These are phyloP conservation scores for Penium margaritaceum DNA, from an alignment of 139 green algal genomes.

Conservation along the genomic window DNA sequence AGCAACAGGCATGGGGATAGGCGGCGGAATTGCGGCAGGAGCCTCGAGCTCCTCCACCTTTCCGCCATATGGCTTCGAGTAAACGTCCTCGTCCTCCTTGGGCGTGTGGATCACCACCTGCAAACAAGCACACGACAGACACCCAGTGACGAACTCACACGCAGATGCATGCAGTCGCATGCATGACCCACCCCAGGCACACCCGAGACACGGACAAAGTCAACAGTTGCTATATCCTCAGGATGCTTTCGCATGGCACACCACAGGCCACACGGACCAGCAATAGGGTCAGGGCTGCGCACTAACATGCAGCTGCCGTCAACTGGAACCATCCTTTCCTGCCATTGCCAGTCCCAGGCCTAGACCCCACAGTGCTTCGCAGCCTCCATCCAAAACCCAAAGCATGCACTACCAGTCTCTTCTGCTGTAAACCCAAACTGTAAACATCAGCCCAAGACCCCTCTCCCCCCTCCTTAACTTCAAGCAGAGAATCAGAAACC, in stretches of 20 bases:
- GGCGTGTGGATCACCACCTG: slow-evolving; percentile 67
- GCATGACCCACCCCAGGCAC: background rate
- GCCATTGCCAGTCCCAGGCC: too few species aligned
- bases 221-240: background rate
- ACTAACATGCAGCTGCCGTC: too few species aligned
- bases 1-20: too few species aligned
- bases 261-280: background rate
- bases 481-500: too few species aligned
- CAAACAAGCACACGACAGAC: background rate
- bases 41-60: slow-evolving; percentile 44
- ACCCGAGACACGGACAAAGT: background rate
- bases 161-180: background rate
- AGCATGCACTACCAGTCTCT: too few species aligned
- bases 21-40: too few species aligned
- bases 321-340: too few species aligned
- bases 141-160: background rate
- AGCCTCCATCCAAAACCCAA: too few species aligned
- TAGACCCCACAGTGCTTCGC: too few species aligned
- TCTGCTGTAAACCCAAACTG: too few species aligned
- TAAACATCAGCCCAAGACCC: too few species aligned
- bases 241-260: background rate
- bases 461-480: too few species aligned
- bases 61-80: slow-evolving; percentile 23
- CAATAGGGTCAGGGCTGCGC: background rate
- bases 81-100: slow-evolving; percentile 72